phyloP scores from a whole-genome alignment of 176 grass and related monocot genomes.

The Miscanthus lutarioriparius region DNA sequence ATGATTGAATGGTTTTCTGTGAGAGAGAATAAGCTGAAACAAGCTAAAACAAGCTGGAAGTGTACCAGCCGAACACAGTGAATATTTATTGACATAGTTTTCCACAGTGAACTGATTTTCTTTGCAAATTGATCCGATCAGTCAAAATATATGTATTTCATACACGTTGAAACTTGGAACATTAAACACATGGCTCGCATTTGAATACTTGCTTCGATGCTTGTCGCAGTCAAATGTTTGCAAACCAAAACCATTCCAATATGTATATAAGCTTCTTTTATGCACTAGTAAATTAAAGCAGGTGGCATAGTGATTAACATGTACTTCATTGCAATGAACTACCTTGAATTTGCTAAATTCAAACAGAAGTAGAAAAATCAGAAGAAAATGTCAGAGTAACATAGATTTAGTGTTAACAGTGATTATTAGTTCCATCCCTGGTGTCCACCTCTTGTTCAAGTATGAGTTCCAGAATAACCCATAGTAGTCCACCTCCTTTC shows the following conservation, averaged over 20 bases:
- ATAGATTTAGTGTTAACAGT: not conserved
- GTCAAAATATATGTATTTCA: not conserved
- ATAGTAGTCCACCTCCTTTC: no score
- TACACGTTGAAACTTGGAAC: not conserved
- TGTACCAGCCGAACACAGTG: no score
- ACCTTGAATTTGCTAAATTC: not conserved
- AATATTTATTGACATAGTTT: not conserved
- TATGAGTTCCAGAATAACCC: no score
- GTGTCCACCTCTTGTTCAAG: no score
- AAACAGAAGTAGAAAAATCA: constrained; percentile 9
- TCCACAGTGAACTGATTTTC: not conserved
- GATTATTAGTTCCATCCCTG: not conserved
- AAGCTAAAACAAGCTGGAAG: no score
- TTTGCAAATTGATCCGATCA: not conserved
- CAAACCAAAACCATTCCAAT: not conserved
- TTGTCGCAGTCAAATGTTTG: not conserved
- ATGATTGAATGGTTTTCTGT: no score
- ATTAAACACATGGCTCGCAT: not conserved
- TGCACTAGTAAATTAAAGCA: not conserved
- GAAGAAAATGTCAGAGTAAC: not conserved
- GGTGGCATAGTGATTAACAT: not conserved
- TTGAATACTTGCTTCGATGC: not conserved
- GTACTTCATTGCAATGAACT: not conserved
- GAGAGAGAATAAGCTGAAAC: no score
- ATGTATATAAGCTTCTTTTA: not conserved